Evolutionary conservation across 2,329 filamentous ascomycete species (phyloP), one percentile per base, ranked within the genome.

Genomic region (Neurospora crassa): DNA sequence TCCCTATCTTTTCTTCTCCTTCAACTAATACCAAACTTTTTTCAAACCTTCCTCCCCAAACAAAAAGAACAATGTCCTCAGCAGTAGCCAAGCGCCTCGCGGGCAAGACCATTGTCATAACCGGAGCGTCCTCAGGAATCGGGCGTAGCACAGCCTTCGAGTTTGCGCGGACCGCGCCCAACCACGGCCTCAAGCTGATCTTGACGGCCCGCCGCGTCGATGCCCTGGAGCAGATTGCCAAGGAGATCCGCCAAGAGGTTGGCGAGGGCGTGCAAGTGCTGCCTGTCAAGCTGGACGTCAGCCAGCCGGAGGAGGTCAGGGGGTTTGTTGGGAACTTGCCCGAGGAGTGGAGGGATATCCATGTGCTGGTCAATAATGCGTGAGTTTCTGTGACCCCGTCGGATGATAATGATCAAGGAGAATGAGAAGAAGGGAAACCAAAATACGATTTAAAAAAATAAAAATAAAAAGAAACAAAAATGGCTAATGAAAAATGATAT

Each of bases 311-410:
- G 3, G 90, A 96, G 78, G 87, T 98, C 4, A 85, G 86, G 69
- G 83, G 82, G 53, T 95, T 98, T 78, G 90, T 97, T 14, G 83
- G 82, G 1, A 87, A 84, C 53, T 82, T 98, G 76, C 94, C 95
- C 0, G 88, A 89, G 73, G 94, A 94, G 79, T 98, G 93, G 83
- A 89, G 87, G 80, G 89, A 93, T 37, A 91, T 98, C 74, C 89
- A 98, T 80, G 87, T 98, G 2, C 83, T 99, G 72, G 93, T 99
- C 37, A 99, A 99, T 83, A 98, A 98, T 85, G 95, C 95, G 93
- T 96, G 81, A 80, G 91, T 85, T 41, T 68, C 47, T 29, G 42
- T 67, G 8, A 14, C 20, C 20, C 45, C 40, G 12, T 29, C 18
- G 43, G 5, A 2, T 37, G 34, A 34, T 7, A 42, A 42, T 53